Conservation (phyloP, 495 filamentous ascomycete genomes). For the Aspergillus sclerotioniger region DNA sequence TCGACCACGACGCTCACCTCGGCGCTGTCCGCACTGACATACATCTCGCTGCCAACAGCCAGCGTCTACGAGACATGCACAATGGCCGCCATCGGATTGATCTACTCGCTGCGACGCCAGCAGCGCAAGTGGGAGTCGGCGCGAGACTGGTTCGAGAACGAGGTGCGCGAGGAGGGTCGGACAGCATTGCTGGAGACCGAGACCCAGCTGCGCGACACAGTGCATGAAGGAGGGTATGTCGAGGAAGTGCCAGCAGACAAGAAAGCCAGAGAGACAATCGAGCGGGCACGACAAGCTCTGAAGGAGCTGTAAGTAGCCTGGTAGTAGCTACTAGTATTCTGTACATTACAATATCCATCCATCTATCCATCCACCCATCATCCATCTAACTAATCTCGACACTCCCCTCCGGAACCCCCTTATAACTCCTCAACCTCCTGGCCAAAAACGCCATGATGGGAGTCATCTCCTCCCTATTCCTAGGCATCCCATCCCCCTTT, state of each 20-base stretch:
- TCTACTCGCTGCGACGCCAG: slow-evolving; percentile 69
- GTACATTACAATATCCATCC: slow-evolving; percentile 14
- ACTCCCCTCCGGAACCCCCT: slow-evolving; percentile 59
- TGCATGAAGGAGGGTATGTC: slow-evolving; percentile 47
- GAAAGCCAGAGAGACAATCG: slow-evolving; percentile 50
- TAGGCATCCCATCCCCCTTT: slow-evolving; percentile 78
- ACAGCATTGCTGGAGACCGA: slow-evolving; percentile 70
- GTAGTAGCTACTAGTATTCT: slow-evolving; percentile 7
- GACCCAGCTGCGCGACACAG: slow-evolving; percentile 53
- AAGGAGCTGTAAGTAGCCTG: slow-evolving; percentile 34
- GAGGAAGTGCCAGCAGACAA: slow-evolving; percentile 34
- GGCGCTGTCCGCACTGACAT: slow-evolving; percentile 65
- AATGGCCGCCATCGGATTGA: slow-evolving; percentile 73
- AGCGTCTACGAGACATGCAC: slow-evolving; percentile 73
- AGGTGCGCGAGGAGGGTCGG: slow-evolving; percentile 78
- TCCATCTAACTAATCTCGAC: slow-evolving; percentile 48
- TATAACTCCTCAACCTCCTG: slow-evolving; percentile 64
- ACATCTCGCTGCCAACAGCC: slow-evolving; percentile 56
- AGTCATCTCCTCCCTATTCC: slow-evolving; percentile 78
- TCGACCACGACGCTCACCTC: slow-evolving; percentile 61
- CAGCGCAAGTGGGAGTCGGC: slow-evolving; percentile 78
- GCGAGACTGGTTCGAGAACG: slow-evolving; percentile 67
- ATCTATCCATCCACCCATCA: neutral
- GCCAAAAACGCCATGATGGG: slow-evolving; percentile 94
- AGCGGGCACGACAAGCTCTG: slow-evolving; percentile 55